phyloP scores from a whole-genome alignment of 1,284 basidiomycete genomes.

The Termitomyces sp. region DNA sequence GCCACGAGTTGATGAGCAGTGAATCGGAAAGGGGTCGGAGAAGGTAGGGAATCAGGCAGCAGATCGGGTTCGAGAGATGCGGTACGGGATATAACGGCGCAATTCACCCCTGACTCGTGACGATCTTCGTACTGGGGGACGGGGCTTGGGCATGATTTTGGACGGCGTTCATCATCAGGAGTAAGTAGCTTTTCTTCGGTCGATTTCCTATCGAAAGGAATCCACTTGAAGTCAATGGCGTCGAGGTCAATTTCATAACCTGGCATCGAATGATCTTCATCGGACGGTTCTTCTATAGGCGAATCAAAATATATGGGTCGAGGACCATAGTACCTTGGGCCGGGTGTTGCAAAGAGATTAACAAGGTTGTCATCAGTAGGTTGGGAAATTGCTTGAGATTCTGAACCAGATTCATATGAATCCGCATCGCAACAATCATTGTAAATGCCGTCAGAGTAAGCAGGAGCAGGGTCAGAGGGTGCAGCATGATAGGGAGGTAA shows the following conservation, averaged over 20 bases:
- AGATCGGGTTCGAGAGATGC: background rate
- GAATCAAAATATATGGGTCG: conserved; percentile 45
- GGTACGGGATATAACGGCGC: background rate
- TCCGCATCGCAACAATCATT: conserved; percentile 14
- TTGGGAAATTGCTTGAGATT: conserved; percentile 2
- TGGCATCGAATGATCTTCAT: conserved; percentile 36
- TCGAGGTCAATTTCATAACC: conserved; percentile 35
- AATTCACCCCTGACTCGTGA: background rate
- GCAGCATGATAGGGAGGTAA: conserved; percentile 20
- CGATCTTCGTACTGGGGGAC: background rate
- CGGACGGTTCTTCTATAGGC: conserved; percentile 44
- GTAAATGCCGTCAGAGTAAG: conserved; percentile 17
- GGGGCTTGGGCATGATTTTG: background rate
- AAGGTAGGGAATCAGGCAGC: conserved; percentile 14
- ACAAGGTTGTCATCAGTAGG: background rate
- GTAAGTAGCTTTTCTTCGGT: background rate
- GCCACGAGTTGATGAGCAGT: background rate
- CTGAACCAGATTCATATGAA: conserved; percentile 17
- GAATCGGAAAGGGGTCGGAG: conserved; percentile 23
- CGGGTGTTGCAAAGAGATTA: conserved; percentile 32
- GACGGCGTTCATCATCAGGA: background rate
- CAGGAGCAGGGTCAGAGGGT: conserved; percentile 16
- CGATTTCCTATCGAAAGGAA: conserved; percentile 39
- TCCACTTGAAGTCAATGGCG: conserved; percentile 53
- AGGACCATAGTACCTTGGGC: conserved; percentile 27